Evolutionary conservation across 2,329 filamentous ascomycete genomes (phyloP).

Genomic region (Fusarium sp.): DNA sequence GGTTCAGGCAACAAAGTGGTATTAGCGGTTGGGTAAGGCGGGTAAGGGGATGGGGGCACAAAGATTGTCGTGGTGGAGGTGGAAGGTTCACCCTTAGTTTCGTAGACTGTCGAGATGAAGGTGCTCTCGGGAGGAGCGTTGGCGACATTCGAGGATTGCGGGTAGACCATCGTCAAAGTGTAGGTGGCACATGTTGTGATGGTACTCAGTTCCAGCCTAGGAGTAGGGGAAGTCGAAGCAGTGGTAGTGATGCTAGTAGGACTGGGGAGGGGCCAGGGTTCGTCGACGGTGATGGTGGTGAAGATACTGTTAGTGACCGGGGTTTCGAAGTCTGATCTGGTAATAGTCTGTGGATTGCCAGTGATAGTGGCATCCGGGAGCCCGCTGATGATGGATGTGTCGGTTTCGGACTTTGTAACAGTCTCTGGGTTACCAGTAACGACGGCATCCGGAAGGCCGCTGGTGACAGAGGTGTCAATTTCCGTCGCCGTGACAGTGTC

Average conservation of each 20-base stretch:
- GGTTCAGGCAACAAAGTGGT: slow-evolving; percentile 40
- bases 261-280: neutral
- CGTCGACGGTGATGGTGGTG: neutral
- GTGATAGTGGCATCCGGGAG: slow-evolving; percentile 39
- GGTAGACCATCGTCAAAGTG: slow-evolving; percentile 23
- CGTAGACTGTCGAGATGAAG: slow-evolving; percentile 49
- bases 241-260: slow-evolving; percentile 35
- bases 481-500: slow-evolving; percentile 47
- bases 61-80: slow-evolving; percentile 51
- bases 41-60: slow-evolving; percentile 43
- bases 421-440: slow-evolving; percentile 43
- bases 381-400: slow-evolving; percentile 35
- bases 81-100: slow-evolving; percentile 44
- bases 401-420: slow-evolving; percentile 44
- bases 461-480: slow-evolving; percentile 29
- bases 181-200: slow-evolving; percentile 46
- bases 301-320: slow-evolving; percentile 21
- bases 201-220: slow-evolving; percentile 35
- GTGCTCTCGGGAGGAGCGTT: slow-evolving; percentile 44
- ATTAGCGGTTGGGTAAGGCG: slow-evolving; percentile 48
- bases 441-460: slow-evolving; percentile 40
- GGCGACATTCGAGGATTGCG: neutral
- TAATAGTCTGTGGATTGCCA: slow-evolving; percentile 47
- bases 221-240: slow-evolving; percentile 48
- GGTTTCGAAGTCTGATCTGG: slow-evolving; percentile 38